These are phyloP conservation scores for Pleurozium schreberi DNA, from an alignment of 225 moss, liverwort and hornwort genomes.

Conservation along the genomic window DNA sequence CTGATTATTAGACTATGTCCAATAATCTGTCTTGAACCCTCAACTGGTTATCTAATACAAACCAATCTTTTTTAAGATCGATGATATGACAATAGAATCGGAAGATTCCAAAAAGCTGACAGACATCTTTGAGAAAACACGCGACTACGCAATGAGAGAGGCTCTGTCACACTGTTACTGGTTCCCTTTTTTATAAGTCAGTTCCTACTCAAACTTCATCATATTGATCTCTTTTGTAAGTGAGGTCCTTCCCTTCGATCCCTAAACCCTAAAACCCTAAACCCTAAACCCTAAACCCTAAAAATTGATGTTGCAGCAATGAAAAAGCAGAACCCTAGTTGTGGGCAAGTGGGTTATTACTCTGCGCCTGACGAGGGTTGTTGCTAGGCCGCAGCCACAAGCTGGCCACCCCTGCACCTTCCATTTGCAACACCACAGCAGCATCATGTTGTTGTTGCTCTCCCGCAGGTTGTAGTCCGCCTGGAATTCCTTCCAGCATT, in stretches of 20 bases:
- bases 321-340: neutral
- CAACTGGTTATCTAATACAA: neutral
- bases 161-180: no score
- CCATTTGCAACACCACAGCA: neutral
- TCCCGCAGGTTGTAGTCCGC: neutral
- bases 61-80: neutral
- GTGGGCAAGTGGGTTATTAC: neutral
- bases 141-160: neutral
- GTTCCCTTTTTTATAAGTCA: no score
- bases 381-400: neutral
- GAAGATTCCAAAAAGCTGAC: neutral
- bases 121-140: neutral
- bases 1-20: neutral
- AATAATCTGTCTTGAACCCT: neutral
- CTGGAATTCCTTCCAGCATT: neutral
- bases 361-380: neutral
- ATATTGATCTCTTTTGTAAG: neutral
- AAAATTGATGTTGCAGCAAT: neutral
- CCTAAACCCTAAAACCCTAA: neutral
- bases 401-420: neutral
- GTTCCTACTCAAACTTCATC: neutral
- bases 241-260: neutral
- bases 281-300: neutral
- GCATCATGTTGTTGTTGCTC: neutral
- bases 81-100: no score